Conservation (phyloP, 306 rosid species). For the Castanea crenata region DNA sequence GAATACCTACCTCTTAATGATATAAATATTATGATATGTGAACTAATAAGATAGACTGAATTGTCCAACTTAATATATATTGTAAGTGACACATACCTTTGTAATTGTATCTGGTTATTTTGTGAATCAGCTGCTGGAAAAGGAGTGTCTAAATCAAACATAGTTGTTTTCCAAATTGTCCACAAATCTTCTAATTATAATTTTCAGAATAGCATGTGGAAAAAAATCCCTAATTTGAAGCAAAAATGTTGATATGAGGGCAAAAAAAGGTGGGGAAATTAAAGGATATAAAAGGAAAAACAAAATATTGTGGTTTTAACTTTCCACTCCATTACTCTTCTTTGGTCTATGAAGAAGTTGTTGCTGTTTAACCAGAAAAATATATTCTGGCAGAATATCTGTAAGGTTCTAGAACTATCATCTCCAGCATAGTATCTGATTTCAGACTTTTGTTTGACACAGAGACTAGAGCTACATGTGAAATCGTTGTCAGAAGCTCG, state of each 20-base stretch:
- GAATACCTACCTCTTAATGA: neutral
- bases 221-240: neutral
- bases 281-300: neutral
- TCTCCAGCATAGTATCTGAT: constrained; percentile 16
- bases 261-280: neutral
- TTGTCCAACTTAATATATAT: neutral
- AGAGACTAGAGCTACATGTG: constrained; percentile 60
- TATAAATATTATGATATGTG: neutral
- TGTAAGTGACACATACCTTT: neutral
- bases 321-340: constrained; percentile 2
- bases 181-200: neutral
- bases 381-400: constrained; percentile 1
- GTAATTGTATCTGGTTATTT: neutral
- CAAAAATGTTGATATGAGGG: neutral
- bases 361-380: neutral
- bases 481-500: constrained; percentile 47
- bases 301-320: neutral
- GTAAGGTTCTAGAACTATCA: neutral
- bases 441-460: constrained; percentile 34
- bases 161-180: neutral
- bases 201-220: neutral
- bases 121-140: neutral
- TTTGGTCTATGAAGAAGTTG: constrained; percentile 1
- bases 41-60: neutral
- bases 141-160: neutral